Base-by-base conservation (phyloP, 139 green algal species). In the Edaphochlamys debaryana region DNA sequence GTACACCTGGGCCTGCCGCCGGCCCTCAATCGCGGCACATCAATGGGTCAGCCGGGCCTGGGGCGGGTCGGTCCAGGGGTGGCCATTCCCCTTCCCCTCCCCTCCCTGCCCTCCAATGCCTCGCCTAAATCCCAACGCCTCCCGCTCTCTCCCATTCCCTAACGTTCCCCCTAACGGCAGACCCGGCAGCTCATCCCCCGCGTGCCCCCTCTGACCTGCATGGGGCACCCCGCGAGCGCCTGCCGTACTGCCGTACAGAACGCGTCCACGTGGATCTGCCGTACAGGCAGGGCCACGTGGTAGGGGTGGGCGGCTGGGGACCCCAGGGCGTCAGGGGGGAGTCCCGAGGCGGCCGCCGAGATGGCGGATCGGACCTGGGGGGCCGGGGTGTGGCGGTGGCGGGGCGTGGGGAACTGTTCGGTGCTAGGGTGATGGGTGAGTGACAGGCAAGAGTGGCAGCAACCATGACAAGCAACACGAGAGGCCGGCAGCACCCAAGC, bases 291-390 rank as follows among this genome's bases (percentile, higher is more conserved):
- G 22, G 30, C 32, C 63, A 82, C 30, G 76, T 82, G 76, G 76
- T 74, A 82, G 22, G 63, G 27, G 19, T 27, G 50, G n/a, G 63
- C 76, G 63, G 22, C 3, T 32, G 48, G 42, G 0, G 40, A 0
- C 0, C 76, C 76, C 62, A 82, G 60, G 32, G 9, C 25, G 42
- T 32, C 76, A 63, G 76, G 23, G 9, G 76, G 76, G 32, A 82
- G 63, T 22, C 9, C 29, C 17, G 27, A 9, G 42, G 62, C 20
- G 22, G 42, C 63, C 22, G 9, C 23, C 7, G 60, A n/a, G n/a
- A 82, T 29, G 6, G 76, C 76, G 45, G 30, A 66, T 22, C 76
- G 76, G 0, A 82, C 76, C 76, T 82, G 62, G 11, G 30, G 60
- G 60, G 30, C n/a, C 1, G 58, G 6, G 4, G 58, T 19, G 17